Evolutionary conservation across 73 alveolate species (phyloP).

Genomic region (Paramecium pentaurelia): DNA sequence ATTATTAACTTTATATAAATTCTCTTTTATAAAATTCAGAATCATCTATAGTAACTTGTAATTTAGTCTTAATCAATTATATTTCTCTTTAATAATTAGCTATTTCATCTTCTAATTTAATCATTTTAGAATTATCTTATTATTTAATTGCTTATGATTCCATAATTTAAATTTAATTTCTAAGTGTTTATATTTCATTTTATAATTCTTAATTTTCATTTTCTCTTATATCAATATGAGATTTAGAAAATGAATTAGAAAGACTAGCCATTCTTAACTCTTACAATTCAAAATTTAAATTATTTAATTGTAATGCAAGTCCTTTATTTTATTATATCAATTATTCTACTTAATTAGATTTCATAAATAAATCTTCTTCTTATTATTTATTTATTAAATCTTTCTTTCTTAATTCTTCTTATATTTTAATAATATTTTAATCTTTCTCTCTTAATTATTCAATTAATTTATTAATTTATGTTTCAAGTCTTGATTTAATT

Average conservation of each 20-base stretch:
- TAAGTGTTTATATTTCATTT: not conserved
- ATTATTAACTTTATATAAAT: not conserved
- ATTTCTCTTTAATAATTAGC: not conserved
- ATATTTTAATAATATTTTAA: not conserved
- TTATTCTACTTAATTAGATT: not conserved
- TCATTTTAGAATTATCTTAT: not conserved
- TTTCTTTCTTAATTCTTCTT: not conserved
- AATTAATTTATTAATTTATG: not conserved
- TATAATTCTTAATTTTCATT: not conserved
- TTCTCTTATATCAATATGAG: not conserved
- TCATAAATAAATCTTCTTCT: not conserved
- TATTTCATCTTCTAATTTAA: not conserved
- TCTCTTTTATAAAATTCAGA: not conserved
- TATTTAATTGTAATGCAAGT: not conserved
- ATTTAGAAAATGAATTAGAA: not conserved
- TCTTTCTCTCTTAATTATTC: not conserved
- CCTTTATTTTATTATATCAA: not conserved
- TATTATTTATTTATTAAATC: not conserved
- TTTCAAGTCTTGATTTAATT: not conserved
- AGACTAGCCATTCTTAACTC: not conserved
- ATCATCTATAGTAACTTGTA: not conserved
- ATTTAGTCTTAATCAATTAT: not conserved
- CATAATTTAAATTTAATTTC: not conserved
- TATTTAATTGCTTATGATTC: not conserved
- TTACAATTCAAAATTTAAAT: not conserved